Conservation (phyloP, 1,139 yeast genomes). For the Candida sojae region DNA sequence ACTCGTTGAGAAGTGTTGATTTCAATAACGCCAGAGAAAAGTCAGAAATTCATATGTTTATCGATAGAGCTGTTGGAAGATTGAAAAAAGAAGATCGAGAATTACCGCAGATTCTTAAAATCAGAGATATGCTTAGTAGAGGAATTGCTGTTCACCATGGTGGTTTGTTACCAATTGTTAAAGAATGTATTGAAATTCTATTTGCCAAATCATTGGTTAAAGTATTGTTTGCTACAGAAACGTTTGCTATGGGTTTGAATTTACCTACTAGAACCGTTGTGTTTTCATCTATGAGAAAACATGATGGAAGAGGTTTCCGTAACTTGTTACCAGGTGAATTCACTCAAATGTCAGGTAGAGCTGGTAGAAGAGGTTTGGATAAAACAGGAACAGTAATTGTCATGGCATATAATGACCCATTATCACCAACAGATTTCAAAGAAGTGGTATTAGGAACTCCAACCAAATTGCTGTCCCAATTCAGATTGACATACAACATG, state of each 20-base stretch:
- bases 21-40: constrained; percentile 82
- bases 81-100: constrained; percentile 90
- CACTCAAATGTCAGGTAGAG: constrained; percentile 99
- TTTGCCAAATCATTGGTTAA: constrained; percentile 85
- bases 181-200: constrained; percentile 90
- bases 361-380: constrained; percentile 97
- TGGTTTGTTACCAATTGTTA: constrained; percentile 91
- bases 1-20: constrained; percentile 69
- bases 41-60: constrained; percentile 89
- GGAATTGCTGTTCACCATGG: constrained; percentile 99
- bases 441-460: constrained; percentile 86
- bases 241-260: constrained; percentile 97
- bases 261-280: constrained; percentile 97
- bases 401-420: constrained; percentile 79
- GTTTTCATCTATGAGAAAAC: constrained; percentile 80
- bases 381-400: constrained; percentile 93
- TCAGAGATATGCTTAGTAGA: constrained; percentile 79
- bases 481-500: constrained; percentile 94
- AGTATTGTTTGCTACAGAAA: constrained; percentile 94
- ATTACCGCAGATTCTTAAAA: constrained; percentile 82
- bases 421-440: constrained; percentile 62
- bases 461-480: constrained; percentile 86
- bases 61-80: constrained; percentile 85
- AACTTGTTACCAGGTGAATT: constrained; percentile 91
- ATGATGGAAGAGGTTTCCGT: constrained; percentile 85